Conservation (phyloP, 768 basidiomycete species). For the Mycena chlorophos region DNA sequence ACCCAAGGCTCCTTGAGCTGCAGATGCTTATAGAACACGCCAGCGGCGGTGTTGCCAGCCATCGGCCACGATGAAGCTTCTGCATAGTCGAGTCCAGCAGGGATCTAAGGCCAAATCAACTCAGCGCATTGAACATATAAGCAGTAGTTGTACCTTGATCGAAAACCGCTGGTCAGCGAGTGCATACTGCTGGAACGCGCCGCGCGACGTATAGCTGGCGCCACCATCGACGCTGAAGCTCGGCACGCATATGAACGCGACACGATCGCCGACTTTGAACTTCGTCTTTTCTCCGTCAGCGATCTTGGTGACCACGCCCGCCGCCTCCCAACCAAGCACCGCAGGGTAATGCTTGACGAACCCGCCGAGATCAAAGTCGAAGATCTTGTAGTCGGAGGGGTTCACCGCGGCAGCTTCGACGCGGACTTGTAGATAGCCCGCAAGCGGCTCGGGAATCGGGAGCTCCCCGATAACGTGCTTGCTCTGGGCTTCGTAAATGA, state of each 20-base stretch:
- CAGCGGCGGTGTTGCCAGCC: conserved; percentile 1
- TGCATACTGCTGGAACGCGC: neutral
- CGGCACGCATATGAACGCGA: neutral
- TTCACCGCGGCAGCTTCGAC: neutral
- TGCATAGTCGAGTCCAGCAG: conserved; percentile 3
- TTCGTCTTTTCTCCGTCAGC: neutral
- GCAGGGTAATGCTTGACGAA: neutral
- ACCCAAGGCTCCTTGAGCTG: conserved; percentile 3
- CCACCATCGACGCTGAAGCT: neutral
- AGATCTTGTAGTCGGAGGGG: neutral
- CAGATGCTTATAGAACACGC: neutral
- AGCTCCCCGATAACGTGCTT: neutral
- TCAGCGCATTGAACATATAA: neutral
- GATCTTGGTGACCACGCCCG: neutral
- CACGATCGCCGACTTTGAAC: neutral
- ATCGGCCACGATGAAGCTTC: neutral
- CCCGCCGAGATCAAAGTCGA: neutral
- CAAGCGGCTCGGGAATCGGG: neutral
- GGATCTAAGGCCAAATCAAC: neutral
- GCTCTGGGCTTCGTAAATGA: too few relatives aligned
- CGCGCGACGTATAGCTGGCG: neutral
- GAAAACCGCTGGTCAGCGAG: neutral
- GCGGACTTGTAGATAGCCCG: neutral
- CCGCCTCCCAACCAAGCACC: neutral
- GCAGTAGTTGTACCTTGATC: neutral